Conservation (phyloP, 1,284 basidiomycete genomes). For the Sanghuangporus baumii region DNA sequence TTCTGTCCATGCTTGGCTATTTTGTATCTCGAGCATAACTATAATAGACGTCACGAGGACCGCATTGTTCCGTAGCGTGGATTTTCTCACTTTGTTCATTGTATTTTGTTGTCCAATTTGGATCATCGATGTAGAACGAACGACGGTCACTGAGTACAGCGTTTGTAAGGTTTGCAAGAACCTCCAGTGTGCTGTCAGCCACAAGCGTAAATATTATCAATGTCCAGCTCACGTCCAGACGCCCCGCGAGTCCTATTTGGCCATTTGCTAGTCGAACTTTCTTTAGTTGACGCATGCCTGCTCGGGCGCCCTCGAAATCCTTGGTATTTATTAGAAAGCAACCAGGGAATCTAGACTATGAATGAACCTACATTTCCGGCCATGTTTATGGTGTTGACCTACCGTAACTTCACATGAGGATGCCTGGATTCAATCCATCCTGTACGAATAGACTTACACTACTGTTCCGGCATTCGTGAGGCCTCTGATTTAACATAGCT, state of each 20-base stretch:
- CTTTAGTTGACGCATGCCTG: background rate
- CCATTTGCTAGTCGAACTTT: background rate
- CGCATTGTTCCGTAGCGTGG: too few relatives aligned
- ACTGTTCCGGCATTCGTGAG: background rate
- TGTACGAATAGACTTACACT: background rate
- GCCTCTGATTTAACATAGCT: background rate
- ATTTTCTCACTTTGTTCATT: slow-evolving; percentile 25
- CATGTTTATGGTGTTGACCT: background rate
- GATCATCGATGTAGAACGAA: slow-evolving; percentile 28
- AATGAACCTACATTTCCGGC: background rate
- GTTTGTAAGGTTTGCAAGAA: slow-evolving; percentile 26
- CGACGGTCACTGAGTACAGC: slow-evolving; percentile 31
- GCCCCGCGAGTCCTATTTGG: background rate
- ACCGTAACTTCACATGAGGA: background rate
- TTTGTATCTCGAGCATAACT: slow-evolving; percentile 22
- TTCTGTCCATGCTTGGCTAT: slow-evolving; percentile 18
- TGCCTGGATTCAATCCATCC: background rate
- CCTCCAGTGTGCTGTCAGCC: slow-evolving; percentile 20
- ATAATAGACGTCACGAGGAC: background rate
- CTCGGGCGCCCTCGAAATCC: background rate
- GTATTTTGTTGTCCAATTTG: slow-evolving; percentile 22
- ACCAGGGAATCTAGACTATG: too few relatives aligned
- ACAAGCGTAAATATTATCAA: background rate
- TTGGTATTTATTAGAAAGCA: background rate
- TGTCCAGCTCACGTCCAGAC: background rate